Base-by-base conservation (phyloP, 768 basidiomycete genomes). In the Russula abietina region DNA sequence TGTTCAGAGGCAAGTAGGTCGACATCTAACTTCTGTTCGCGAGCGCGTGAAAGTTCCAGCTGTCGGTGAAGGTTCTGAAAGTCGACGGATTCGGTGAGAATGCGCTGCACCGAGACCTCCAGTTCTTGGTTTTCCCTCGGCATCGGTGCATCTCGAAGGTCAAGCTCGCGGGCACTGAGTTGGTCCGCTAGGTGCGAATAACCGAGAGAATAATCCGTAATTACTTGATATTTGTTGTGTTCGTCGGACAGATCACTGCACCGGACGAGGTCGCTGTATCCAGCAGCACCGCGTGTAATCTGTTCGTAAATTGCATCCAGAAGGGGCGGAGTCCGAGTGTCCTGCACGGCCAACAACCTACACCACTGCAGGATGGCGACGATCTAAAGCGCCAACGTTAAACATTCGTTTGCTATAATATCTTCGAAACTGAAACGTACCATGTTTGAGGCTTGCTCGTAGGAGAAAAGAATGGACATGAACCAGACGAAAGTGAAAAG, bases 291-390 rank as follows among this genome's bases (percentile, higher is more conserved):
- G 14, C 19, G 28, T 19, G 36, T 22, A 33, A 59, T 59, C 28
- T 64, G 57, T 59, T 64, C 62, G 46, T 54, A 64, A 41, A 55
- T 36, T 1, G 30, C 24, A 33, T 49, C 33, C 10, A 64, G 45
- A 22, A 50, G 12, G 9, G 45, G 38, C 0, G 62, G 62, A 0
- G 62, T 64, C 4, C 12, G 57, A 22, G 57, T 41, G 30, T 64
- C 52, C 11, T 11, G 45, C 12, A 2, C 1, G 0, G 16, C n/a
- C 36, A 59, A 32, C 2, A 64, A 19, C 38, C 62, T 46, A 19
- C 45, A 59, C 26, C 52, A 30, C 53, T 49, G 36, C 8, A 64
- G 57, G 52, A 54, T 10, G 43, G 26, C 5, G 19, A 30, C 46
- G n/a, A 64, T 39, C 62, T 64, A 50, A n/a, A 41, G 7, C 14